These are phyloP conservation scores for Dalbergia oliveri DNA, from an alignment of 306 rosid species.

Conservation along the genomic window DNA sequence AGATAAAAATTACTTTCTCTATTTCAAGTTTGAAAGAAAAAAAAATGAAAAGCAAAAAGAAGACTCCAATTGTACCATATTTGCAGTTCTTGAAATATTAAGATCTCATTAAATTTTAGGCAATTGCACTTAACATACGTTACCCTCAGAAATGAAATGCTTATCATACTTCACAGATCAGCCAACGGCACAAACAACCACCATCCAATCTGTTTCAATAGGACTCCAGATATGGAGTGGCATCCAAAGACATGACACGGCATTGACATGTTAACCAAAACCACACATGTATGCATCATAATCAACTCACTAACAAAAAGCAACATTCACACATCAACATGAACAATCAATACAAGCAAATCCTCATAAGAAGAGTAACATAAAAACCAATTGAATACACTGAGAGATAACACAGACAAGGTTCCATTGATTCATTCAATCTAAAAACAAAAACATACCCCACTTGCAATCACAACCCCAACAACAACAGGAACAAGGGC, in stretches of 20 bases:
- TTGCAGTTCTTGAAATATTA: no score
- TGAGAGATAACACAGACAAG: background rate
- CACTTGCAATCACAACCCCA: conserved; percentile 98
- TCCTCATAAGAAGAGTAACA: background rate
- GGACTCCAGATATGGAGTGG: conserved; percentile 62
- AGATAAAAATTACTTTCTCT: no score
- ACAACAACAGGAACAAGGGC: conserved; percentile 98
- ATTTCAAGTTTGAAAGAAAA: no score
- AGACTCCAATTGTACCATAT: no score
- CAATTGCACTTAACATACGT: no score
- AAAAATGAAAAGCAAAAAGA: no score
- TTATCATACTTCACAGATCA: no score
- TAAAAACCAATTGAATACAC: conserved; percentile 20
- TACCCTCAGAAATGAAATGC: no score
- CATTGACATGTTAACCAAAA: conserved; percentile 36
- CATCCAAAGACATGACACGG: conserved; percentile 20
- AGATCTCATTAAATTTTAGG: no score
- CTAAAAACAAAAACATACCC: conserved; percentile 70
- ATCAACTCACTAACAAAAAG: conserved; percentile 9
- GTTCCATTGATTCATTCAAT: conserved; percentile 13
- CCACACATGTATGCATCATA: background rate
- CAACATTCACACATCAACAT: conserved; percentile 24
- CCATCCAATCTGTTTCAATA: no score
- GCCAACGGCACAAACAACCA: no score
- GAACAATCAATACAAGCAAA: conserved; percentile 31